Percentiles rank a stretch among this genome's conserved stretches.
Evolutionary conservation across 176 grass and related monocot species (phyloP).

Genomic region (Areca catechu): DNA sequence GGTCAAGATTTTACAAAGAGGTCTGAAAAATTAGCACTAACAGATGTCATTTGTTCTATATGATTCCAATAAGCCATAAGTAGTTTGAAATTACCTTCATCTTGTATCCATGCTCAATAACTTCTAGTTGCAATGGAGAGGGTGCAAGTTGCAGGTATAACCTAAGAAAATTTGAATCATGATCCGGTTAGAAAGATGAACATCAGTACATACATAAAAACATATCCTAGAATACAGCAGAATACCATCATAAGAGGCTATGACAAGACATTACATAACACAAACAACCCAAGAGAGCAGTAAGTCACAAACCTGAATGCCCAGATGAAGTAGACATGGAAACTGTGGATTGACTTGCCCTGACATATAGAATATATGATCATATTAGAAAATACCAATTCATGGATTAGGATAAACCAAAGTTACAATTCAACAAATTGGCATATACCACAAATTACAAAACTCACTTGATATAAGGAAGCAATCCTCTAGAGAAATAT

Average conservation of each 20-base stretch:
- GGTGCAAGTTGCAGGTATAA: constrained; percentile 62
- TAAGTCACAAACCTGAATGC: constrained; percentile 49
- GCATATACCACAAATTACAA: background rate
- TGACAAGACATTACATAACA: background rate
- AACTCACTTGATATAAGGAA: constrained; percentile 84
- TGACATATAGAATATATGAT: constrained; percentile 47
- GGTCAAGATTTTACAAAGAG: no score
- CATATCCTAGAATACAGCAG: no score
- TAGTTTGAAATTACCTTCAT: constrained; percentile 66
- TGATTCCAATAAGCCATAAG: background rate
- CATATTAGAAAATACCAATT: background rate
- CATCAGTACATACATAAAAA: background rate
- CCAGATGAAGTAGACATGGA: constrained; percentile 93
- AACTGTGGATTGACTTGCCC: constrained; percentile 60
- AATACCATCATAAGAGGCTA: no score
- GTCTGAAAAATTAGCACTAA: no score
- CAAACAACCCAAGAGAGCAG: background rate
- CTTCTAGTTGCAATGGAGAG: constrained; percentile 75
- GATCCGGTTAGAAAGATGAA: constrained; percentile 29
- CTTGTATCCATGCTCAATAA: constrained; percentile 81
- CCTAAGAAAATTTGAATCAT: constrained; percentile 81
- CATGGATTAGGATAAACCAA: background rate
- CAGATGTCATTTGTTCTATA: background rate
- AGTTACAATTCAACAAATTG: background rate
- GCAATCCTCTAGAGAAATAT: no score